Conservation (phyloP, 176 grass and related monocot genomes). For the Avena atlantica region DNA sequence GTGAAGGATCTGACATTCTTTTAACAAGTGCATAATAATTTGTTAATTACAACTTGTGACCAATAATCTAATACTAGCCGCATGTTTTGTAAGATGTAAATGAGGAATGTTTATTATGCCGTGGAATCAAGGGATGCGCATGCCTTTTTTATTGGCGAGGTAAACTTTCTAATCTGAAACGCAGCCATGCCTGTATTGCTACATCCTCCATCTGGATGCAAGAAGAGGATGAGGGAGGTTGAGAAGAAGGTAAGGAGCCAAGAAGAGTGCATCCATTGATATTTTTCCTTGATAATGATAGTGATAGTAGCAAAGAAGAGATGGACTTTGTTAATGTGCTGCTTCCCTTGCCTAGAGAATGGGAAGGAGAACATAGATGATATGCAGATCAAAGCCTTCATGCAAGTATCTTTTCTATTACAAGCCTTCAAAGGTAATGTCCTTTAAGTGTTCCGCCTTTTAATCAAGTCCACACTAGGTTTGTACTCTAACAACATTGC, state of each 20-base stretch:
- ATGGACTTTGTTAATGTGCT: constrained; percentile 89
- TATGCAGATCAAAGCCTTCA: constrained; percentile 73
- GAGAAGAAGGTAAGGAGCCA: constrained; percentile 69
- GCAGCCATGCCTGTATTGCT: no score
- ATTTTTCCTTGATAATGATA: neutral
- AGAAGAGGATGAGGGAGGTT: constrained; percentile 83
- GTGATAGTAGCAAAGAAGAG: constrained; percentile 49
- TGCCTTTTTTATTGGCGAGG: no score
- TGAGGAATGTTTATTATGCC: no score
- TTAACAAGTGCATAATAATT: no score
- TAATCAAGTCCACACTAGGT: neutral
- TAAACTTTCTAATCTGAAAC: no score
- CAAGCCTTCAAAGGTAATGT: constrained; percentile 36
- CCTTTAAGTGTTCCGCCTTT: no score
- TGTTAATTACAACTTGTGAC: no score
- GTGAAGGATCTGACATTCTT: no score
- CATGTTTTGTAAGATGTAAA: no score
- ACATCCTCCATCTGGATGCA: constrained; percentile 50
- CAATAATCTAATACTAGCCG: no score
- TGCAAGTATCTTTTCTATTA: constrained; percentile 61
- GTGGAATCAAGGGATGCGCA: no score
- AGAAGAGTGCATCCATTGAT: constrained; percentile 35
- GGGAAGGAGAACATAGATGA: constrained; percentile 49
- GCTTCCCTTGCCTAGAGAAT: constrained; percentile 73
- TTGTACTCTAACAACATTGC: neutral